phyloP scores from a whole-genome alignment of 768 basidiomycete genomes.

The Hortiboletus flavorubellus region DNA sequence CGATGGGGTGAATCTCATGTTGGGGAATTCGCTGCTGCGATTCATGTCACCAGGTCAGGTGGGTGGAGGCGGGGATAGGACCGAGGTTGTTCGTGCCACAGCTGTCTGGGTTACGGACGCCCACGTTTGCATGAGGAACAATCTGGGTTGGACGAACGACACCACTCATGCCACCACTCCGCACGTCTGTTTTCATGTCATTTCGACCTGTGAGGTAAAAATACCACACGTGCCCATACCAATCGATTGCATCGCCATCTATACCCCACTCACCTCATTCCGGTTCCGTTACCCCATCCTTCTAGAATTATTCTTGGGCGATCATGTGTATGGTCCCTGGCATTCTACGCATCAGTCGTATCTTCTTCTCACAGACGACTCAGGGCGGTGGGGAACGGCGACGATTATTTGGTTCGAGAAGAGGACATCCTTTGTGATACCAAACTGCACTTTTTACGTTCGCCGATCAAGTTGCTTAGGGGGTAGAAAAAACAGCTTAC shows the following conservation, averaged over 20 bases:
- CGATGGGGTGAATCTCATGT: too few species aligned
- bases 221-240: background rate
- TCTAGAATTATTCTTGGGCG: too few species aligned
- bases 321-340: background rate
- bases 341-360: background rate
- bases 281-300: background rate
- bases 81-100: conserved; percentile 25
- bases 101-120: conserved; percentile 25
- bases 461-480: too few species aligned
- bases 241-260: background rate
- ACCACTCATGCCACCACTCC: background rate
- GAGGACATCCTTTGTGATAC: too few species aligned
- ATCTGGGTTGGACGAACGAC: background rate
- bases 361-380: too few species aligned
- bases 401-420: too few species aligned
- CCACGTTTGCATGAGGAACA: conserved; percentile 21
- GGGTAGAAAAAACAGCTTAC: too few species aligned
- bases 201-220: background rate
- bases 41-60: conserved; percentile 19
- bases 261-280: background rate
- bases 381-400: too few species aligned
- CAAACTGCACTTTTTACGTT: too few species aligned
- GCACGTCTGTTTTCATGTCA: background rate
- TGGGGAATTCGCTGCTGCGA: conserved; percentile 24
- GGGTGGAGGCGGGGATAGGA: conserved; percentile 5